Conservation (phyloP, 2,329 filamentous ascomycete species). For the Tolypocladium inflatum region DNA sequence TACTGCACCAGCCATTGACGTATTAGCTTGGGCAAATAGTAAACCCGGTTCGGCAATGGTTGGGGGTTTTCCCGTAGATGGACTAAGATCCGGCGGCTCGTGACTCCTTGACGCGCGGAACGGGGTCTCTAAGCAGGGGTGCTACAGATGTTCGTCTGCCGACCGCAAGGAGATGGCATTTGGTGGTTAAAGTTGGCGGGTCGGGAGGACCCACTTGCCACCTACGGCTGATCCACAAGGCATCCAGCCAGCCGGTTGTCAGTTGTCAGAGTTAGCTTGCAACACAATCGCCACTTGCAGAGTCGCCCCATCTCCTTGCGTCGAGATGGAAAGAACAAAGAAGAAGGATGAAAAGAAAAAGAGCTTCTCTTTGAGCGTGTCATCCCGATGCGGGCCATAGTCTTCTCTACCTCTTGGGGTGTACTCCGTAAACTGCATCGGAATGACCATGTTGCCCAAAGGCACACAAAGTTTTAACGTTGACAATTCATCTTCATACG, state of each 20-base stretch:
- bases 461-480: not conserved
- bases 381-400: conserved; percentile 88
- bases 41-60: too few species aligned
- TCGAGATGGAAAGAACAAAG: not conserved
- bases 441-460: not conserved
- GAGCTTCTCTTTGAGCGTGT: conserved; percentile 77
- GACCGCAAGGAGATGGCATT: too few species aligned
- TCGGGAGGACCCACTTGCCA: not conserved
- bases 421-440: not conserved
- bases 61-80: too few species aligned
- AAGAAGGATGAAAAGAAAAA: not conserved
- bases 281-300: not conserved
- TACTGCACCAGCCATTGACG: too few species aligned
- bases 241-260: not conserved
- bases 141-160: too few species aligned
- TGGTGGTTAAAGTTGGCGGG: not conserved
- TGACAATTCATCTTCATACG: not conserved
- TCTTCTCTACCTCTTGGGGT: conserved; percentile 45
- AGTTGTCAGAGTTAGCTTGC: not conserved
- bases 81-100: too few species aligned
- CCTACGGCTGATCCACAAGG: not conserved
- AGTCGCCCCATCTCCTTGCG: too few species aligned
- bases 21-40: too few species aligned
- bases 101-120: too few species aligned
- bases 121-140: too few species aligned